Evolutionary conservation across 192 early-diverging fungal genomes (phyloP), one percentile per base, ranked within the genome.

Genomic region (Pilaira anomala): DNA sequence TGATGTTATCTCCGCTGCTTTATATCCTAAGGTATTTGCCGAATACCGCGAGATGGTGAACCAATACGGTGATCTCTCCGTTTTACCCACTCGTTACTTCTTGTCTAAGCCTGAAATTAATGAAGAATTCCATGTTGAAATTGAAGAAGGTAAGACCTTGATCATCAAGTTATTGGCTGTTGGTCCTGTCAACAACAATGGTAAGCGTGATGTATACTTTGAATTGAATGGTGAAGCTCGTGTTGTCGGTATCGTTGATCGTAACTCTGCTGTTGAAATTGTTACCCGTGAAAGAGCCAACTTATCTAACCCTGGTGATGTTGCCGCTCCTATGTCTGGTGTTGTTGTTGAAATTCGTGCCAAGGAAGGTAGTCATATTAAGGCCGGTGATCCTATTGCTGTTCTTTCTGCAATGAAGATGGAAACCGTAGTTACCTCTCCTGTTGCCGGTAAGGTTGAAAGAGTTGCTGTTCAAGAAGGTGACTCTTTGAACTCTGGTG

Each of bases 381-480:
- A 94, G 83, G 83, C 84, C 14, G 96, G 96, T 14, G 91, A 95
- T 62, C 90, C 96, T 2, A 76, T 98, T 62, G 92, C 87, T 59
- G 89, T 98, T 24, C 78, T 98, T 39, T 91, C 87, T 60, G 96
- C 96, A n/a, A 98, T 98, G 96, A 98, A 93, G 81, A 93, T 93
- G 91, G 95, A 98, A 78, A 98, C 94, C 3, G 84, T 96, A 24
- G 92, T 98, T 24, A 82, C 89, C 18, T 85, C 93, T 9, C 81
- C 94, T 6, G 81, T 85, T 24, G 80, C 87, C 45, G 91, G 91
- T 62, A 79, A 80, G n/a, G 78, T 97, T 48, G 87, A 87, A 51
- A 74, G 83, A 45, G 83, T 95, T 11, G 74, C 80, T 24, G 81
- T 95, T 22, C 76, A 78, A 40, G 82, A 88, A 56, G 84, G 81